Evolutionary conservation across 257 asterid genomes (phyloP).

Genomic region (Petunia secreta): DNA sequence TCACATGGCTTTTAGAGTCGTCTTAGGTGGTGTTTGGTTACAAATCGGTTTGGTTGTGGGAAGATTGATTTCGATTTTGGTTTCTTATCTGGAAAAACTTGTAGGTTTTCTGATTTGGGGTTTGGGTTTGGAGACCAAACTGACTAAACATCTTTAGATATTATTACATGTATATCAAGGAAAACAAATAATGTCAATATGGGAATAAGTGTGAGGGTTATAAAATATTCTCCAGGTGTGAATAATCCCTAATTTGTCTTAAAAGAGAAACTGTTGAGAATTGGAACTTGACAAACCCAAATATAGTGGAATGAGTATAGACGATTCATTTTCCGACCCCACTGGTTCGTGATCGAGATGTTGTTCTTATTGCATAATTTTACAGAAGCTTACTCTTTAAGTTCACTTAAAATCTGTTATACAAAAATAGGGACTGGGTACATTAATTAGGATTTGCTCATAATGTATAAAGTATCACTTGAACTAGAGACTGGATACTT

Average conservation of each 20-base stretch:
- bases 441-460: too few species aligned
- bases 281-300: background rate
- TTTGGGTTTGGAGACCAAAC: conserved; percentile 2
- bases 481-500: background rate
- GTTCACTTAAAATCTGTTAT: too few species aligned
- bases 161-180: background rate
- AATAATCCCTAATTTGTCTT: background rate
- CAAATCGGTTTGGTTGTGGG: conserved; percentile 9
- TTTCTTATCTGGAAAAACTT: conserved; percentile 10
- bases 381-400: too few species aligned
- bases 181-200: background rate
- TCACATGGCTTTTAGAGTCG: background rate
- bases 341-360: too few species aligned
- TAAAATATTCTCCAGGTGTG: background rate
- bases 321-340: too few species aligned
- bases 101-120: background rate
- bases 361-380: too few species aligned
- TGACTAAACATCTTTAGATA: conserved; percentile 7
- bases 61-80: conserved; percentile 3
- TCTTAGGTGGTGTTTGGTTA: background rate
- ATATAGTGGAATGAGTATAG: too few species aligned
- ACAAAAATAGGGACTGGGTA: too few species aligned
- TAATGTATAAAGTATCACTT: background rate
- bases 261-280: background rate
- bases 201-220: background rate